Conservation (phyloP, 2,329 filamentous ascomycete genomes). For the Ambrosiella cleistominuta region DNA sequence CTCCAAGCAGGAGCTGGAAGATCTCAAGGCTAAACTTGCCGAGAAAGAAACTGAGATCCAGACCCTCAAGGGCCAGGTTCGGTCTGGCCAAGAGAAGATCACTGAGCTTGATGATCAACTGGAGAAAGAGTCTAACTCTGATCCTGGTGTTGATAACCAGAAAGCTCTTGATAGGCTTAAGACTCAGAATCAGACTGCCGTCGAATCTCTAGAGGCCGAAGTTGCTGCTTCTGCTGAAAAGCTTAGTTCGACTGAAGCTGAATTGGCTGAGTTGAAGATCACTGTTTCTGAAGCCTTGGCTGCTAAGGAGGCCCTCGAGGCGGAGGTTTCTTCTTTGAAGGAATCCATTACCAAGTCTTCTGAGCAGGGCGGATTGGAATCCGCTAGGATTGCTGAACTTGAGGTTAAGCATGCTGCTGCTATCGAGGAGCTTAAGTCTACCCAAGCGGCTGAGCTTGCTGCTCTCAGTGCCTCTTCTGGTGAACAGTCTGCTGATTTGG, state of each 20-base stretch:
- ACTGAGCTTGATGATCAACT: conserved; percentile 35
- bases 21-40: conserved; percentile 40
- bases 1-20: conserved; percentile 38
- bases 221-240: conserved; percentile 32
- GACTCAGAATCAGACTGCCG: conserved; percentile 30
- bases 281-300: conserved; percentile 31
- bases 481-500: conserved; percentile 24
- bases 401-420: conserved; percentile 30
- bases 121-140: conserved; percentile 24
- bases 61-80: conserved; percentile 37
- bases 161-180: conserved; percentile 29
- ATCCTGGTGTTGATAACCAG: conserved; percentile 28
- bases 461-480: conserved; percentile 18
- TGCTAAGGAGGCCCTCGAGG: conserved; percentile 31
- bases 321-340: conserved; percentile 31
- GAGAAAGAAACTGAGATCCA: conserved; percentile 41
- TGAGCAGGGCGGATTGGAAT: conserved; percentile 29
- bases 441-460: conserved; percentile 26
- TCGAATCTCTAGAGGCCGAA: conserved; percentile 29
- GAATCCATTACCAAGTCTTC: conserved; percentile 33
- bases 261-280: conserved; percentile 32
- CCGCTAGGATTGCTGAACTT: conserved; percentile 24
- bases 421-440: conserved; percentile 21
- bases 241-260: conserved; percentile 31
- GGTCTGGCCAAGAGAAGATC: conserved; percentile 37